Evolutionary conservation across 2,329 filamentous ascomycete genomes (phyloP), one percentile per base, ranked within the genome.

Genomic region (Fusarium aywerte): DNA sequence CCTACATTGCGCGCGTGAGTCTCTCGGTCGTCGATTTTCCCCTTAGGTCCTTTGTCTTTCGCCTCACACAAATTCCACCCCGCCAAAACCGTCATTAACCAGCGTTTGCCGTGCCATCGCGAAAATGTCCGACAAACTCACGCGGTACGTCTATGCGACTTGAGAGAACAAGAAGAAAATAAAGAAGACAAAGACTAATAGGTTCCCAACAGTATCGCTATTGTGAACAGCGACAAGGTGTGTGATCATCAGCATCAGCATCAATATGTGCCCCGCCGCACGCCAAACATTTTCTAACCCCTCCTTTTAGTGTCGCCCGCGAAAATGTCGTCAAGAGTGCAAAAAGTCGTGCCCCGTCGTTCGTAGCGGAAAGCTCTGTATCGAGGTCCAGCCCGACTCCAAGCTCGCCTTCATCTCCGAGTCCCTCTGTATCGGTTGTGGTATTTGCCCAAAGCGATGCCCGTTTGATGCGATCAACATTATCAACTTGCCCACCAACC

Each of bases 371-470:
- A 98, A 97, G 85, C 89, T 96, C 72, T 97, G 94, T 82, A 97
- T 98, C 79, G 95, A 99, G 85, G 96, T 99, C 75, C 85, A 87
- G 52, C 84, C 92, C 67, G 88, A 92, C 59, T 96, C 95, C 70
- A 95, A 95, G 77, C 95, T 99, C 74, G 96, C 96, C 79, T 99
- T 97, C 86, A 97, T 99, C 76, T 98, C 95, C 70, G 96, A 99
- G 81, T 89, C 89, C 68, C 89, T 97, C 66, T 97, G 95, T 80
- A 97, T 98, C 76, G 96, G 96, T 81, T 99, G 96, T 78, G 96
- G 96, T 90, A 99, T 99, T 83, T 99, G 96, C 81, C 93, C 95
- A 42, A 99, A 99, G 85, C 98, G 98, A 81, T 99, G 96, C 80
- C 96, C 96, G 16, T 99, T 99, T 81, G 91, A 94, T 77, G 96